A percentile compares a stretch with the other conserved stretches of the same genome.
Evolutionary conservation across 352 stramenopile species (phyloP).

Genomic region (Phytophthora cryptogea): DNA sequence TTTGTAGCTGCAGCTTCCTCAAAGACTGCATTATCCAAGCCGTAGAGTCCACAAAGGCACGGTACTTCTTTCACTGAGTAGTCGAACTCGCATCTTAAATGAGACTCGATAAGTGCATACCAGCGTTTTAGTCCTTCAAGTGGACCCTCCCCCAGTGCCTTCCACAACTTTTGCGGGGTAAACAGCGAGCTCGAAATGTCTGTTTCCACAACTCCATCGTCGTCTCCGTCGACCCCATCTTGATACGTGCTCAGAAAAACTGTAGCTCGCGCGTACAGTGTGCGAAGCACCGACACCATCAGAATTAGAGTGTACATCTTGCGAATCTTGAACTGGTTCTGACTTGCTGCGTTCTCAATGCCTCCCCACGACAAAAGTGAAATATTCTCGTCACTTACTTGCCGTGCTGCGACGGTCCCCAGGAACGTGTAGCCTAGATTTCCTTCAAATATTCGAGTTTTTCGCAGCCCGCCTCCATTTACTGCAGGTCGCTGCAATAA

Average conservation of each 20-base stretch:
- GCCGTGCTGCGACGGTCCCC: constrained; percentile 40
- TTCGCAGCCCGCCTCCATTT: constrained; percentile 14
- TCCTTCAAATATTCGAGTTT: constrained; percentile 37
- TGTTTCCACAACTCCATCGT: constrained; percentile 35
- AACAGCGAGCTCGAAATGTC: constrained; percentile 82
- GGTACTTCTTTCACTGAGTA: constrained; percentile 75
- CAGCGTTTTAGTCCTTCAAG: constrained; percentile 75
- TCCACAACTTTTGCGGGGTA: constrained; percentile 80
- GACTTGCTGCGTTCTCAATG: constrained; percentile 27
- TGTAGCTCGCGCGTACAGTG: constrained; percentile 66
- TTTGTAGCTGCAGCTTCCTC: constrained; percentile 32
- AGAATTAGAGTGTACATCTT: constrained; percentile 87
- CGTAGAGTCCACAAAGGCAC: constrained; percentile 77
- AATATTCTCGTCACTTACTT: constrained; percentile 32
- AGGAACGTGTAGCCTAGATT: constrained; percentile 78
- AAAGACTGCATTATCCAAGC: constrained; percentile 55
- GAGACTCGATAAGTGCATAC: constrained; percentile 85
- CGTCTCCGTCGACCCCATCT: constrained; percentile 21
- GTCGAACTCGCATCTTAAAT: constrained; percentile 79
- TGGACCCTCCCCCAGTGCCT: constrained; percentile 58
- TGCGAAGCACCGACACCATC: constrained; percentile 81
- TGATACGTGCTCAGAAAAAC: constrained; percentile 56
- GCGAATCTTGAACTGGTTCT: constrained; percentile 61
- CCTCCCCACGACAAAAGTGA: constrained; percentile 42
- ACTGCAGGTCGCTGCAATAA: constrained; percentile 36